Evolutionary conservation across 495 filamentous ascomycete genomes (phyloP).

Genomic region (Hypoxylon rickii): DNA sequence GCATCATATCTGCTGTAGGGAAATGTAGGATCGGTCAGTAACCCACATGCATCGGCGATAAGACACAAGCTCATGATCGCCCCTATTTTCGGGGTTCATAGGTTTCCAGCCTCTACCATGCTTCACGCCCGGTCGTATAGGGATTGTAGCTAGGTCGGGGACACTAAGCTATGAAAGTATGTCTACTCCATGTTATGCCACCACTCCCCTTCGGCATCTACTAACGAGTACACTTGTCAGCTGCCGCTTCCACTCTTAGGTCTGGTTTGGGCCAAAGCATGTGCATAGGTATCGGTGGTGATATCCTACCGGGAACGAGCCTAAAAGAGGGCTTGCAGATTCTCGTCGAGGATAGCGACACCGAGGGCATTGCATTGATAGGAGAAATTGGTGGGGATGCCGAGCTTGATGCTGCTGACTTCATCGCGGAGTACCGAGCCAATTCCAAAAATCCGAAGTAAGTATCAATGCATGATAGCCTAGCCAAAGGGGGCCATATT

Average conservation of each 20-base stretch:
- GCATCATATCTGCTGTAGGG: conserved; percentile 82
- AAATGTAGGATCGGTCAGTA: conserved; percentile 71
- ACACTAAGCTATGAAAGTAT: conserved; percentile 79
- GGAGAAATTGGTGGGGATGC: conserved; percentile 86
- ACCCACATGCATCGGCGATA: neutral
- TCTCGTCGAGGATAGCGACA: conserved; percentile 75
- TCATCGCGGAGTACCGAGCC: conserved; percentile 71
- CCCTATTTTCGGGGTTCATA: neutral
- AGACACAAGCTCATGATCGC: neutral
- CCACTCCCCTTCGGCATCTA: neutral
- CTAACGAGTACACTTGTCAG: conserved; percentile 29
- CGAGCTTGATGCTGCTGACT: conserved; percentile 81
- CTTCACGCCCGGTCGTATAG: conserved; percentile 74
- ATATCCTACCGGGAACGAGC: conserved; percentile 80
- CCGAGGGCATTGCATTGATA: conserved; percentile 79
- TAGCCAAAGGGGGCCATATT: no score
- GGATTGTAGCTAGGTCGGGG: conserved; percentile 85
- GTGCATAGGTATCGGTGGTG: conserved; percentile 87
- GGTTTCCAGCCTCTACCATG: conserved; percentile 82
- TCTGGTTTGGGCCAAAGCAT: conserved; percentile 84
- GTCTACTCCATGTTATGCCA: neutral
- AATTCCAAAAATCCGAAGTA: conserved; percentile 69
- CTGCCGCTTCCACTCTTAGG: conserved; percentile 80
- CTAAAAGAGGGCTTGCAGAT: conserved; percentile 76
- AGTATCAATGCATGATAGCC: conserved; percentile 37